Evolutionary conservation across 495 filamentous ascomycete species (phyloP).

Genomic region (Astrothelium macrocarpum): DNA sequence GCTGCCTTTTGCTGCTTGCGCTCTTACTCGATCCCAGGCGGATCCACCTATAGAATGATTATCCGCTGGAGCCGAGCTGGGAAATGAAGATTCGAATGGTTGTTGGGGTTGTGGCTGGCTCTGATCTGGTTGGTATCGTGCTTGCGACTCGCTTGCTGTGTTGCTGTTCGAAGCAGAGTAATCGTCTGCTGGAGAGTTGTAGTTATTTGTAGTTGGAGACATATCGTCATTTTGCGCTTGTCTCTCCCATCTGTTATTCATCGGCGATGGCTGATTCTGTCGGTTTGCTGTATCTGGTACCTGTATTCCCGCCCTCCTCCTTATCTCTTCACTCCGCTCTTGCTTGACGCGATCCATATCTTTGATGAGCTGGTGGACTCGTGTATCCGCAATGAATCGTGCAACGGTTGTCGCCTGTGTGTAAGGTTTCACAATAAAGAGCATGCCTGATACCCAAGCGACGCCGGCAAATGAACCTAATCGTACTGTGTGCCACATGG

Average conservation of each 20-base stretch:
- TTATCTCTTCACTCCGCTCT: neutral
- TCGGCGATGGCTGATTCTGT: neutral
- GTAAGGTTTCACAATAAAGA: slow-evolving; percentile 18
- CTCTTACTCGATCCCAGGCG: slow-evolving; percentile 9
- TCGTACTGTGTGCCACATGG: slow-evolving; percentile 17
- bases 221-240: slow-evolving; percentile 12
- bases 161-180: neutral
- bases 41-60: neutral
- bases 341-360: neutral
- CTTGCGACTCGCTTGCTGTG: neutral
- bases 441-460: neutral
- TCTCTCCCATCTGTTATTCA: neutral
- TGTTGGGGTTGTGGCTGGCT: neutral
- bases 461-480: slow-evolving; percentile 5
- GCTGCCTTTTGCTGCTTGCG: neutral
- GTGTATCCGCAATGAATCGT: slow-evolving; percentile 16
- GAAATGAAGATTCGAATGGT: neutral
- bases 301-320: neutral
- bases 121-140: neutral
- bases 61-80: neutral
- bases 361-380: slow-evolving; percentile 21
- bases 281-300: neutral
- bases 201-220: slow-evolving; percentile 17
- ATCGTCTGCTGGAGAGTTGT: neutral
- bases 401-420: slow-evolving; percentile 6